These are phyloP conservation scores for Russula abietina DNA, from an alignment of 768 basidiomycete genomes.

Conservation along the genomic window DNA sequence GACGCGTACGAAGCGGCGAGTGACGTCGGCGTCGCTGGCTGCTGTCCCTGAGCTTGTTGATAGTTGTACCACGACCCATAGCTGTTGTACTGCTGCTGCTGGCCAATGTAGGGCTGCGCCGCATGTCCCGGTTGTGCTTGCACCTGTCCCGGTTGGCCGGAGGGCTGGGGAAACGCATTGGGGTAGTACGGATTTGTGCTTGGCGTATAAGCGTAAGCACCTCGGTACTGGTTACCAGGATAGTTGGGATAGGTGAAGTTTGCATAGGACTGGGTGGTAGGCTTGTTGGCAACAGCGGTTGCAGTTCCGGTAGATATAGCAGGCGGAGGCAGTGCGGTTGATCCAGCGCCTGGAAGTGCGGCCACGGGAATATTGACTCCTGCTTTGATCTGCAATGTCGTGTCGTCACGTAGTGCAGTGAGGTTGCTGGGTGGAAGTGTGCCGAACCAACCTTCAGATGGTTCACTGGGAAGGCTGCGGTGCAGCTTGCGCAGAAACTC, in stretches of 20 bases:
- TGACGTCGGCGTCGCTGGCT: slow-evolving; percentile 31
- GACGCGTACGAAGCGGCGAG: slow-evolving; percentile 38
- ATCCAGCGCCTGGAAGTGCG: slow-evolving; percentile 16
- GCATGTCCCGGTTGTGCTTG: slow-evolving; percentile 31
- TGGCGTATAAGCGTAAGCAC: slow-evolving; percentile 39
- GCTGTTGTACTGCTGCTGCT: slow-evolving; percentile 38
- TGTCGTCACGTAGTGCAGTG: slow-evolving; percentile 66
- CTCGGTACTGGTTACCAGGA: slow-evolving; percentile 30
- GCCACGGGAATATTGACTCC: slow-evolving; percentile 22
- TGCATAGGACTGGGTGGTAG: slow-evolving; percentile 28
- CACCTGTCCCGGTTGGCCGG: slow-evolving; percentile 26
- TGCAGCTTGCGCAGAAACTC: slow-evolving; percentile 65
- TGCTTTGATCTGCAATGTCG: slow-evolving; percentile 59
- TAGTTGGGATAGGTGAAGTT: slow-evolving; percentile 30
- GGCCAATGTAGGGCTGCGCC: slow-evolving; percentile 33
- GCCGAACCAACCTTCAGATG: slow-evolving; percentile 66
- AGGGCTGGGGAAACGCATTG: slow-evolving; percentile 30
- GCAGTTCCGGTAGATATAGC: slow-evolving; percentile 30
- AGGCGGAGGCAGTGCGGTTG: slow-evolving; percentile 18
- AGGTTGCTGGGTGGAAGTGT: slow-evolving; percentile 54
- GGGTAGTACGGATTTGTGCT: slow-evolving; percentile 32
- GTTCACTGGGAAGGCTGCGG: slow-evolving; percentile 55
- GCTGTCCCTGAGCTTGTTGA: slow-evolving; percentile 36
- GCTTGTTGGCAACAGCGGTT: slow-evolving; percentile 30
- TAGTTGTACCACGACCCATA: slow-evolving; percentile 43